Base-by-base conservation (phyloP, 2,329 filamentous ascomycete species). In the Cercospora brassicicola region DNA sequence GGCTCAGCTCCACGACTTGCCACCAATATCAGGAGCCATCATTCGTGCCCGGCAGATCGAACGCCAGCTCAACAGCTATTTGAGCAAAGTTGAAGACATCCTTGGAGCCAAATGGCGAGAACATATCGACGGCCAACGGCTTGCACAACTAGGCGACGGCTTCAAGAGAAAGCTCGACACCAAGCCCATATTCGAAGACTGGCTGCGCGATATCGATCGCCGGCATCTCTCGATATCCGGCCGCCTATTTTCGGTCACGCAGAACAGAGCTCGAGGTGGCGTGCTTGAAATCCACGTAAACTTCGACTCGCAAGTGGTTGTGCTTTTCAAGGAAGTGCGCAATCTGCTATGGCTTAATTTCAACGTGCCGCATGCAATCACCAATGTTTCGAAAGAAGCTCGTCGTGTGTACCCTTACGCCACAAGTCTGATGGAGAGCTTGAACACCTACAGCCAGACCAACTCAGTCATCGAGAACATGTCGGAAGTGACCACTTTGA, bases 51-150 rank as follows among this genome's bases (percentile, higher is more conserved):
- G 93, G 53, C 95, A 99, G 80, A 99, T 99, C 69, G 94, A 99
- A 82, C 89, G 93, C 39, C 95, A 99, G 79, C 88, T 99, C 9
- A 91, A 97, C 76, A 91, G 90, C 10, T 99, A 99, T 80, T 97
- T 99, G 93, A 92, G 93, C 78, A 97, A 97, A 80, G 94, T 99
- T n/a, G 96, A 98, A 79, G 93, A 97, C 73, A 95, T 99, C 42
- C 87, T 99, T 23, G 95, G 95, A 60, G 90, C 92, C 66, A 93
- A 97, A 73, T 99, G 95, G 95, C 90, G 91, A 64, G 84, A 98
- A 68, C 96, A 99, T 76, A 88, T 93, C 6, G 95, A 99, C 78
- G 96, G 96, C 1, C 93, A 97, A 77, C 97, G 97, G 80, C 86
- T 99, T 20, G 91, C 94, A 76, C 90, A 89, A 66, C 95, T 99